Evolutionary conservation across 2,329 filamentous ascomycete species (phyloP), one percentile per base, ranked within the genome.

Genomic region (Stachybotrys elegans): DNA sequence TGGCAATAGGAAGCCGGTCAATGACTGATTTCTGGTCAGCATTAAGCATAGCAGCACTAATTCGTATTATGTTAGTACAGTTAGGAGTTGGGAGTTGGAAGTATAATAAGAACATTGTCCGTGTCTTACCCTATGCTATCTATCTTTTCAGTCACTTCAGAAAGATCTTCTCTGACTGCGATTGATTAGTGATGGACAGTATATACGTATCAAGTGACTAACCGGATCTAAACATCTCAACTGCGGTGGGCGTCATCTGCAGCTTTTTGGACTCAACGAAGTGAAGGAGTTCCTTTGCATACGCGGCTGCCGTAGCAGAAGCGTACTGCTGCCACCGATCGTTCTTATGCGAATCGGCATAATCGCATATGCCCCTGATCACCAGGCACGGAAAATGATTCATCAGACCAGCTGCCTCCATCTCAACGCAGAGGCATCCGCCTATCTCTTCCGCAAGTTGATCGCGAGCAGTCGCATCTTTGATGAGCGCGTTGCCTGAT

Each of bases 301-400:
- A 35, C 8, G 32, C 32, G 9, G 63, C 63, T 1, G 65, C 63
- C 0, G 53, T 57, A 0, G 51, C 53, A 1, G 66, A 58, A 0
- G 66, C 65, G 48, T 65, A 67, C 0, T 23, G 21, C n/a, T 66
- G 59, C 65, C 64, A 68, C 9, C 8, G 16, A 8, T 68, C 57
- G 23, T 59, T 62, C 45, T 69, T 69, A 40, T 68, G 63, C 0
- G 54, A 60, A 45, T 70, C 66, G 6, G 62, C 57, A 44, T 67
- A 69, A 37, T 66, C 59, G 29, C 58, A 67, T 3, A 68, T 63
- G 0, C 65, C 65, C 5, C 62, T 55, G 20, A 70, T 61, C 0
- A 60, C 53, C 60, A 67, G 31, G 35, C 58, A 65, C 0, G 56
- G 55, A 3, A 62, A 44, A 1, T 44, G 43, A 2, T 48, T 44